Percentiles rank a stretch among this genome's conserved stretches.
phyloP scores from a whole-genome alignment of 2,329 filamentous ascomycete species.

The Cladobotryum protrusum region DNA sequence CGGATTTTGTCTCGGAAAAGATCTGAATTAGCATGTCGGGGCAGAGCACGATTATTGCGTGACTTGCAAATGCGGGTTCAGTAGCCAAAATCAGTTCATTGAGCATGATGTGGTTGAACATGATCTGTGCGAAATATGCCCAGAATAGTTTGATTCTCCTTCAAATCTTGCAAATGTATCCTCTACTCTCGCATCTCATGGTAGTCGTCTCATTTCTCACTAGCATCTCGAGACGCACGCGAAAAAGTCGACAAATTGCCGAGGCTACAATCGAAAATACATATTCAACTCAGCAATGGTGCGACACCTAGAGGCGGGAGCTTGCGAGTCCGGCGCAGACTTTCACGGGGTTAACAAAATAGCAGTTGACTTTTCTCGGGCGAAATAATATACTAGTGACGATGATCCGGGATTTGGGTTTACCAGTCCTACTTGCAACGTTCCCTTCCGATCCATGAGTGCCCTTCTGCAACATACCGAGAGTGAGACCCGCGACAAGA shows the following conservation, averaged over 20 bases:
- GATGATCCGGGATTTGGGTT: conserved; percentile 10
- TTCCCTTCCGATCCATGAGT: conserved; percentile 12
- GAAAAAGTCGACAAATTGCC: conserved; percentile 11
- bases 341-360: conserved; percentile 2
- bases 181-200: neutral
- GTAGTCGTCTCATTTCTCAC: neutral
- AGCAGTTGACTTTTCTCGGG: conserved; percentile 11
- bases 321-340: conserved; percentile 13
- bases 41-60: conserved; percentile 6
- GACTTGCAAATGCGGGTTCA: conserved; percentile 1
- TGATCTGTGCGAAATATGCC: conserved; percentile 14
- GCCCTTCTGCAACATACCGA: conserved; percentile 20
- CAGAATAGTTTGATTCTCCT: neutral
- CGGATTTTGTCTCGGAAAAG: conserved; percentile 5
- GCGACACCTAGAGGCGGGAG: conserved; percentile 19
- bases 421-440: conserved; percentile 15
- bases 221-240: conserved; percentile 18
- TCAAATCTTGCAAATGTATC: conserved; percentile 10
- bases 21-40: conserved; percentile 10
- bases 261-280: conserved; percentile 15
- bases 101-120: conserved; percentile 13
- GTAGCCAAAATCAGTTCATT: neutral
- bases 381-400: conserved; percentile 15
- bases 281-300: conserved; percentile 18
- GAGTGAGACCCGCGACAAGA: conserved; percentile 8